A percentile compares a stretch with the other conserved stretches of the same genome.
Evolutionary conservation across 331 rosid species (phyloP).

Genomic region (Telfairia occidentalis): DNA sequence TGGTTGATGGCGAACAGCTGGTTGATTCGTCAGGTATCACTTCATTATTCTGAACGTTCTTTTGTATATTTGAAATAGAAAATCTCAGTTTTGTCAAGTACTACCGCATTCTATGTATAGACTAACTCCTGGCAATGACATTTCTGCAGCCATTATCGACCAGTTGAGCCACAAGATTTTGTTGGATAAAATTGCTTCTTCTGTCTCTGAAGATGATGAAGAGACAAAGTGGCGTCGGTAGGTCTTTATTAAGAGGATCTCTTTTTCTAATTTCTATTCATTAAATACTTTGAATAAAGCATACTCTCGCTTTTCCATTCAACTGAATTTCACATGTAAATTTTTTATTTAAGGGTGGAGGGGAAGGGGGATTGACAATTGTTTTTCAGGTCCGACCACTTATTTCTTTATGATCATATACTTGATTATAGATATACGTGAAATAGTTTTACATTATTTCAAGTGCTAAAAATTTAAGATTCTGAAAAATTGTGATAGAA

Average conservation of each 20-base stretch:
- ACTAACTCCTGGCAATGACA: neutral
- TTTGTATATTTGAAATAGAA: neutral
- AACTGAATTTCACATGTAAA: neutral
- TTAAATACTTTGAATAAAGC: neutral
- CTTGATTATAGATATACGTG: neutral
- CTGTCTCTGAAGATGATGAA: constrained; percentile 51
- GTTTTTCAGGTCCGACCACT: neutral
- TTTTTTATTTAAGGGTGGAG: neutral
- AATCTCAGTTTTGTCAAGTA: neutral
- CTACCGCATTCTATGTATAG: neutral
- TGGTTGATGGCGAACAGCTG: constrained; percentile 85
- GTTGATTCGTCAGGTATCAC: constrained; percentile 83
- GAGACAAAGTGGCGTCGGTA: constrained; percentile 90
- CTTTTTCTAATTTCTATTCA: neutral
- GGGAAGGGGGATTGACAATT: neutral
- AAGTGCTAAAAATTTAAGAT: neutral
- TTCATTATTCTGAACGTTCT: constrained; percentile 1
- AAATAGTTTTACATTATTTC: neutral
- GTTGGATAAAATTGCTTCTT: constrained; percentile 22
- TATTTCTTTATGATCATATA: neutral
- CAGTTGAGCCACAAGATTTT: constrained; percentile 39
- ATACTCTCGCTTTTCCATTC: neutral
- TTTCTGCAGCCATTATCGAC: constrained; percentile 63
- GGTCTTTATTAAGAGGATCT: constrained; percentile 15
- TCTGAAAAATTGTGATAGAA: neutral